These are phyloP conservation scores for Nematocida major DNA, from an alignment of 371 early-diverging fungal genomes.

Conservation along the genomic window DNA sequence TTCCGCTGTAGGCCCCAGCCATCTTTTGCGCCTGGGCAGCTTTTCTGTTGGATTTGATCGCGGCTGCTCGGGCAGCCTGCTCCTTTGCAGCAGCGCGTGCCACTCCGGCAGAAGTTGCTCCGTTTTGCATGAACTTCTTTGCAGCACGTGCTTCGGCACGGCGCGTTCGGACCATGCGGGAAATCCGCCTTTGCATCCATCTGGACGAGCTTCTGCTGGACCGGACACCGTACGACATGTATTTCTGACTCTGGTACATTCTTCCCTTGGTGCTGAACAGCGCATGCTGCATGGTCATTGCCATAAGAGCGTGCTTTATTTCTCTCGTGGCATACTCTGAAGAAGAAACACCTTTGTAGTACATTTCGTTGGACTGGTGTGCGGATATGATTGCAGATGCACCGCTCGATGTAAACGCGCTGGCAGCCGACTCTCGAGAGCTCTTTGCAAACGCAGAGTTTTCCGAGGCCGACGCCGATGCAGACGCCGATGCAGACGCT, in stretches of 20 bases:
- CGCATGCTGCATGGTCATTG: conserved; percentile 38
- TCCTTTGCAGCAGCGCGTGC: conserved; percentile 22
- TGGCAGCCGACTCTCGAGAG: background rate
- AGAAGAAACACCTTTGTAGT: conserved; percentile 39
- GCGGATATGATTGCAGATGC: conserved; percentile 22
- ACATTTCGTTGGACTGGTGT: conserved; percentile 31
- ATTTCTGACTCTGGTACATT: conserved; percentile 40
- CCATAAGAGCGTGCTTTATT: conserved; percentile 21
- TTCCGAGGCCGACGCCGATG: background rate
- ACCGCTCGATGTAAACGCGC: conserved; percentile 2
- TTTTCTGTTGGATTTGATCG: conserved; percentile 10
- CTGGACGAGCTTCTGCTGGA: background rate
- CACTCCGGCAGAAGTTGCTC: background rate
- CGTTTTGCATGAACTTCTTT: conserved; percentile 17
- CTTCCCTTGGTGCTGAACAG: conserved; percentile 31
- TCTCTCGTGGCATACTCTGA: conserved; percentile 39
- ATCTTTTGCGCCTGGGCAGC: background rate
- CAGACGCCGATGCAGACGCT: background rate
- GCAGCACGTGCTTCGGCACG: background rate
- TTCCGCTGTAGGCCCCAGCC: background rate
- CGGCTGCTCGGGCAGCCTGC: conserved; percentile 8
- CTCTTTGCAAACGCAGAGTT: conserved; percentile 2
- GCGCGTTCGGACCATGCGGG: background rate
- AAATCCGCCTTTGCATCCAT: conserved; percentile 22
- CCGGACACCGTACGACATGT: conserved; percentile 8